Base-by-base conservation (phyloP, 2,329 filamentous ascomycete species). In the Penicillium crustosum region DNA sequence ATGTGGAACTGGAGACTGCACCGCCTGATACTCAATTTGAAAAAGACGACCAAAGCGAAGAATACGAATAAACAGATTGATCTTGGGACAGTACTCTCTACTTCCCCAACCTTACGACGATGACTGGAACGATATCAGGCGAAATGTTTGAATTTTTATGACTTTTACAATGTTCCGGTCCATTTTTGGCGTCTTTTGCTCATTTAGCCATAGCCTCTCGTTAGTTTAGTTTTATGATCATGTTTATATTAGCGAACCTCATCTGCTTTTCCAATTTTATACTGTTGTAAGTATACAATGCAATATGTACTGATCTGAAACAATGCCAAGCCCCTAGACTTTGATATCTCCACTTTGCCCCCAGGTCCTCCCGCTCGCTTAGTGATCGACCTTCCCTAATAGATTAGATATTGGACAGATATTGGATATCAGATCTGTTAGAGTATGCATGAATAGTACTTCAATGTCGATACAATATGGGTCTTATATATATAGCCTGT, bases 81-180 rank as follows among this genome's bases (percentile, higher is more conserved):
- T 33, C 12, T 1, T 54, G 21, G 52, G 33, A 8, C 17, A 35
- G 33, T 35, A 17, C 6, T 12, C 13, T 10, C 15, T 9, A n/a
- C 31, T 43, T 42, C 27, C 4, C 21, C 17, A 19, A 52, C 8
- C 15, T 57, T n/a, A 57, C n/a, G 55, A 57, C 49, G 10, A 66
- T 31, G 64, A 66, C 49, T 55, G 59, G 49, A 66, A 66, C 15
- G 64, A 66, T 33, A 59, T 43, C 44, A 61, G 57, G 48, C 27
- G 49, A 55, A 49, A 63, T 50, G 43, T 60, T 49, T 45, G 33
- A 19, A 41, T 29, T 43, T 57, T 27, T 45, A 53, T n/a, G 49
- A 31, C 19, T 45, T 47, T 50, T 56, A 33, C 55, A 23, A 51
- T 53, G 13, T 53, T 45, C 15, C n/a, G 15, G 19, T 12, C 23